Conservation (phyloP, 768 basidiomycete species). For the Macrolepiota albuminosa region DNA sequence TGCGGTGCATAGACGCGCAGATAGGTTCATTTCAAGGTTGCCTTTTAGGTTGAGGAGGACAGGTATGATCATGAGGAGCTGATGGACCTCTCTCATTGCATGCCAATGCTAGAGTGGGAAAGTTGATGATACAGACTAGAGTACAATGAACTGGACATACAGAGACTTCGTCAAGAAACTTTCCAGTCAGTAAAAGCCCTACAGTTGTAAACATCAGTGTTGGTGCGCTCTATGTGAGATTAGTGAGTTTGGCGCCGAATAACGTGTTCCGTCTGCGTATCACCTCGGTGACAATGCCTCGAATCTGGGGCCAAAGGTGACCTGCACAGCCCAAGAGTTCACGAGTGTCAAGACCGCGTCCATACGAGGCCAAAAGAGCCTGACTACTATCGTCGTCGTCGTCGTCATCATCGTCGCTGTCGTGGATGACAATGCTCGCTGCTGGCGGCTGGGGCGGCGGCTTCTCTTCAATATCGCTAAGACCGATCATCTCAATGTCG, state of each 20-base stretch:
- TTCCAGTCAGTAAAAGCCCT: conserved; percentile 86
- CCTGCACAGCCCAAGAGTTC: conserved; percentile 14
- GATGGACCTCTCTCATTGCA: conserved; percentile 87
- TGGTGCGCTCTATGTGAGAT: conserved; percentile 64
- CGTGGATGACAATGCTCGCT: conserved; percentile 22
- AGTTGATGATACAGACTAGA: background rate
- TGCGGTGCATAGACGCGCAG: conserved; percentile 90
- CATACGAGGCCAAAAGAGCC: conserved; percentile 50
- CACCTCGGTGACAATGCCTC: conserved; percentile 67
- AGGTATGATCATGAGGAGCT: conserved; percentile 95
- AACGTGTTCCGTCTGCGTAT: conserved; percentile 25
- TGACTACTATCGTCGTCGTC: conserved; percentile 32
- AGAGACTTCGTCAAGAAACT: conserved; percentile 82
- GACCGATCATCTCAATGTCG: conserved; percentile 32
- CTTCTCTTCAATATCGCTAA: conserved; percentile 19
- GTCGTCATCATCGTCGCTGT: conserved; percentile 31
- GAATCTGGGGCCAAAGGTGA: conserved; percentile 49
- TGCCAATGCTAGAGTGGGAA: conserved; percentile 60
- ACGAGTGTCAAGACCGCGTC: conserved; percentile 24
- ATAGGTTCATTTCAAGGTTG: conserved; percentile 99
- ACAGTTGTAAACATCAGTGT: conserved; percentile 80
- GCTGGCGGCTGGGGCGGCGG: background rate
- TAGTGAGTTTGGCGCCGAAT: background rate
- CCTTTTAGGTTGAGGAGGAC: conserved; percentile 94
- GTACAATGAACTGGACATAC: conserved; percentile 34